phyloP scores from a whole-genome alignment of 129 eudicot genomes.

The Kitagawia praeruptora region DNA sequence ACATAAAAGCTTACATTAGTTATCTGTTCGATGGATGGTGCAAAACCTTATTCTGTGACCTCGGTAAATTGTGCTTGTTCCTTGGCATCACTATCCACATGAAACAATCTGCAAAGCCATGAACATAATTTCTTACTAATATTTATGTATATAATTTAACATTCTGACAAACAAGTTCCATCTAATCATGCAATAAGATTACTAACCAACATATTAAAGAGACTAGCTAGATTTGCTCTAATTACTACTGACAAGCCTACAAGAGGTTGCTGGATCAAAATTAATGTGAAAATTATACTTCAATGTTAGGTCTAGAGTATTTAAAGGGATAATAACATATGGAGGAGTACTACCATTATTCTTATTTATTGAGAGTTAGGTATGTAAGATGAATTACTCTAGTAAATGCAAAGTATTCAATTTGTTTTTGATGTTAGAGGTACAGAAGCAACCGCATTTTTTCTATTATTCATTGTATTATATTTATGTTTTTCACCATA shows the following conservation, averaged over 20 bases:
- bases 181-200: neutral
- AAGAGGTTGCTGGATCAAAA: too few species aligned
- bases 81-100: neutral
- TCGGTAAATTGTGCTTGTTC: neutral
- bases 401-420: neutral
- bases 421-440: neutral
- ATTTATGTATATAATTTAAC: neutral
- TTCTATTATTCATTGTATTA: neutral
- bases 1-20: too few species aligned
- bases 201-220: neutral
- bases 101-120: neutral
- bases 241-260: too few species aligned
- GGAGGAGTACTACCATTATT: too few species aligned
- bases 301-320: too few species aligned
- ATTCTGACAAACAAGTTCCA: neutral
- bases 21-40: neutral
- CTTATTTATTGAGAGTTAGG: too few species aligned
- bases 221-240: neutral
- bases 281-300: too few species aligned
- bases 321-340: too few species aligned
- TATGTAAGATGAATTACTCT: too few species aligned
- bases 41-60: neutral
- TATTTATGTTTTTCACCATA: neutral
- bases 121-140: neutral
- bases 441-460: neutral